Evolutionary conservation across 73 alveolate genomes (phyloP).

Genomic region (Paramecium caudatum): DNA sequence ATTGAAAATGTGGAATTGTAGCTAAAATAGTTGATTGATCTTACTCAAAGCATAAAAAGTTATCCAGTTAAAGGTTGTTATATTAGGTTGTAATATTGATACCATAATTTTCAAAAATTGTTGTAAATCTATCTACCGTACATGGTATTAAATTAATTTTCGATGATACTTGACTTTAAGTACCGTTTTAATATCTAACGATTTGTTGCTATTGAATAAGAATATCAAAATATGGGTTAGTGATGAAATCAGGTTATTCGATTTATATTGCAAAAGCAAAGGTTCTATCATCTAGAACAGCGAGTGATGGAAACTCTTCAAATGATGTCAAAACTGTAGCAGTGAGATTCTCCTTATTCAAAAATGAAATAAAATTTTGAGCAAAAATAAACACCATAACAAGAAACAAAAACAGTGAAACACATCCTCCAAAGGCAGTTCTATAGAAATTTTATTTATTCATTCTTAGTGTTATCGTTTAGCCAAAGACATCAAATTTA

Average conservation of each 20-base stretch:
- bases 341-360: neutral
- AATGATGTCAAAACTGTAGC: neutral
- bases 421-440: constrained; percentile 39
- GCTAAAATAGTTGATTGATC: neutral
- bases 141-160: constrained; percentile 38
- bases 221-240: constrained; percentile 23
- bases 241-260: neutral
- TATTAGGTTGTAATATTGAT: neutral
- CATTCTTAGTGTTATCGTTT: constrained; percentile 33
- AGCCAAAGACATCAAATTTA: constrained; percentile 11
- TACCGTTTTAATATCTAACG: neutral
- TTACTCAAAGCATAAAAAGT: constrained; percentile 48
- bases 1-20: neutral
- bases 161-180: neutral
- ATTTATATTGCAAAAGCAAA: constrained; percentile 7
- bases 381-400: constrained; percentile 13
- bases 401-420: neutral
- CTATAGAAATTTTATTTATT: neutral
- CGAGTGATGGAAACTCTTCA: constrained; percentile 13
- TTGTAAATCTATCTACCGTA: constrained; percentile 47
- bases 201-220: neutral
- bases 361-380: neutral
- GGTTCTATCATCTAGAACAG: neutral
- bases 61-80: neutral
- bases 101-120: neutral